Conservation (phyloP, 176 grass and related monocot genomes). For the Musa acuminata region DNA sequence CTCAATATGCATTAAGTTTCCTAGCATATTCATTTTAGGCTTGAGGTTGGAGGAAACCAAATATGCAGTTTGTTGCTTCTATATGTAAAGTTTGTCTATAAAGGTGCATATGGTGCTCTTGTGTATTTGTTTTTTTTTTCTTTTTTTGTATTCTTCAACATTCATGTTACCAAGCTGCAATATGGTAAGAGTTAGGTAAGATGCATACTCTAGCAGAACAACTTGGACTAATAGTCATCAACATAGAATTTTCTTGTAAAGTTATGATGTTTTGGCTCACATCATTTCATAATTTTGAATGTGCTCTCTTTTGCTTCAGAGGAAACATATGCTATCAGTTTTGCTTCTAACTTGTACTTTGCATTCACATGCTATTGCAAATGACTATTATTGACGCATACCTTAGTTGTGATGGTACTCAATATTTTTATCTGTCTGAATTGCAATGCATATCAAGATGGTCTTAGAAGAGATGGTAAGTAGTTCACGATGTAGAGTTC, state of each 20-base stretch:
- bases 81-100: neutral
- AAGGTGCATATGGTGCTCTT: neutral
- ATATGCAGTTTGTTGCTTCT: neutral
- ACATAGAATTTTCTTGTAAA: slow-evolving; percentile 2
- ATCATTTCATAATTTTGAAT: neutral
- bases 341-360: no score
- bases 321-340: no score
- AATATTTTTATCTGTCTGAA: no score
- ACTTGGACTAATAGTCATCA: neutral
- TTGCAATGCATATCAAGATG: no score
- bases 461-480: no score
- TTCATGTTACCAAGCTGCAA: neutral
- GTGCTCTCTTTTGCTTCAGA: no score
- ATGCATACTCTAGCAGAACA: neutral
- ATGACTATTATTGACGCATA: no score
- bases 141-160: slow-evolving; percentile 3
- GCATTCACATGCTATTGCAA: no score
- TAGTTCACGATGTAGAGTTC: no score
- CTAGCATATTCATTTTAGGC: neutral
- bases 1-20: neutral
- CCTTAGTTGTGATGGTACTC: no score
- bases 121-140: neutral
- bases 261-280: neutral
- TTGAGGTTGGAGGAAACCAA: neutral
- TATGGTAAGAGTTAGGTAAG: neutral